phyloP scores from a whole-genome alignment of 106 monocot species.

The Allium sativum region DNA sequence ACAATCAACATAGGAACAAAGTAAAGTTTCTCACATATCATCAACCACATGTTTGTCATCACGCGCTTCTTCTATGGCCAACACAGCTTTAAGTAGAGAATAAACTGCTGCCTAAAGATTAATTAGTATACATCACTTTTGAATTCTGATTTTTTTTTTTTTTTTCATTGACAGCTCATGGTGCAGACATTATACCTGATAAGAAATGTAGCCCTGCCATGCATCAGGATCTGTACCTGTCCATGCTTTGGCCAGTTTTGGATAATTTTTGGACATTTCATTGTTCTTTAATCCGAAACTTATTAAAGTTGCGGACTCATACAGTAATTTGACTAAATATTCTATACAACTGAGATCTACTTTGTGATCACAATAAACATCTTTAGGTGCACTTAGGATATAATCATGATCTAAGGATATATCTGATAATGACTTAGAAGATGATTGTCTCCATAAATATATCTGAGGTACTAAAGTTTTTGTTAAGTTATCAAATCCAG shows the following conservation, averaged over 20 bases:
- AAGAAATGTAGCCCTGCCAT: conserved; percentile 4
- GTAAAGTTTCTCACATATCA: conserved; percentile 5
- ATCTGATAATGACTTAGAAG: not conserved
- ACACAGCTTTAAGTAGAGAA: conserved; percentile 12
- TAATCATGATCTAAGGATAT: conserved; percentile 1
- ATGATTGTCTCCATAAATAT: conserved; percentile 4
- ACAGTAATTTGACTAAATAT: conserved; percentile 3
- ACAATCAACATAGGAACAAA: no score
- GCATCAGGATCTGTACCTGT: conserved; percentile 9
- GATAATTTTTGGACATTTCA: not conserved
- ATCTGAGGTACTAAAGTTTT: not conserved
- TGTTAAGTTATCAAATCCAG: not conserved
- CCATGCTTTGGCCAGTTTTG: conserved; percentile 17
- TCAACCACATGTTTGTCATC: conserved; percentile 3
- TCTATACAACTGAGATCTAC: not conserved
- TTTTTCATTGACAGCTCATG: no score
- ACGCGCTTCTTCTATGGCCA: conserved; percentile 4
- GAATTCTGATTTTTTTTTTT: no score
- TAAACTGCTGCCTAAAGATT: conserved; percentile 14
- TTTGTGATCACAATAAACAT: not conserved
- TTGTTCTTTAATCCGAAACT: conserved; percentile 3
- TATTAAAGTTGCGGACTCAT: conserved; percentile 11
- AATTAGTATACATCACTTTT: no score
- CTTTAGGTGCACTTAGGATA: not conserved
- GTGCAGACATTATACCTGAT: conserved; percentile 6